A percentile compares a stretch with the other conserved stretches of the same genome.
Evolutionary conservation across 164 flowering plant species (phyloP).

Genomic region (Aristolochia californica): DNA sequence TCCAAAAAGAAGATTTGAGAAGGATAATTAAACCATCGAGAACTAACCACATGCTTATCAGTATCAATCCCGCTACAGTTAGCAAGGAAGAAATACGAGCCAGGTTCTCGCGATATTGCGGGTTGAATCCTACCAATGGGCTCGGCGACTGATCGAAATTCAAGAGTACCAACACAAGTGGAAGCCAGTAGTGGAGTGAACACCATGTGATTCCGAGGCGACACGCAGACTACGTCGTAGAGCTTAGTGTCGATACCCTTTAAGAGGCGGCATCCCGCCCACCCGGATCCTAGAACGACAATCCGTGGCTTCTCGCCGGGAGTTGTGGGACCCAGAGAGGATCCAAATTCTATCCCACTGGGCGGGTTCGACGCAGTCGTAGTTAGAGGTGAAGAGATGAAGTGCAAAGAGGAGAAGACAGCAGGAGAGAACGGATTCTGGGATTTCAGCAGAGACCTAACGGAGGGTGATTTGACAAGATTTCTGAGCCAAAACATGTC

Average conservation of each 20-base stretch:
- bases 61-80: conserved; percentile 50
- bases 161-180: conserved; percentile 96
- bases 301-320: conserved; percentile 76
- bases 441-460: no score
- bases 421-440: neutral
- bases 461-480: no score
- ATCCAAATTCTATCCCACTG: neutral
- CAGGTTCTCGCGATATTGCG: conserved; percentile 65
- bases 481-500: no score
- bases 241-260: conserved; percentile 61
- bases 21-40: neutral
- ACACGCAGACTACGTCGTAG: conserved; percentile 85
- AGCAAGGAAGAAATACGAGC: conserved; percentile 80
- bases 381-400: neutral
- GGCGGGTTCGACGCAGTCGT: neutral
- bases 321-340: conserved; percentile 57
- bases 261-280: conserved; percentile 93
- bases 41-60: conserved; percentile 36
- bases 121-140: conserved; percentile 92
- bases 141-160: conserved; percentile 94
- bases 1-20: no score
- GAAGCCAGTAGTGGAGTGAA: conserved; percentile 93
- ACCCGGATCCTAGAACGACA: conserved; percentile 86
- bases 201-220: conserved; percentile 97
- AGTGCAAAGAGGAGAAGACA: neutral